phyloP scores from a whole-genome alignment of 176 grass and related monocot species.

The Lolium rigidum region DNA sequence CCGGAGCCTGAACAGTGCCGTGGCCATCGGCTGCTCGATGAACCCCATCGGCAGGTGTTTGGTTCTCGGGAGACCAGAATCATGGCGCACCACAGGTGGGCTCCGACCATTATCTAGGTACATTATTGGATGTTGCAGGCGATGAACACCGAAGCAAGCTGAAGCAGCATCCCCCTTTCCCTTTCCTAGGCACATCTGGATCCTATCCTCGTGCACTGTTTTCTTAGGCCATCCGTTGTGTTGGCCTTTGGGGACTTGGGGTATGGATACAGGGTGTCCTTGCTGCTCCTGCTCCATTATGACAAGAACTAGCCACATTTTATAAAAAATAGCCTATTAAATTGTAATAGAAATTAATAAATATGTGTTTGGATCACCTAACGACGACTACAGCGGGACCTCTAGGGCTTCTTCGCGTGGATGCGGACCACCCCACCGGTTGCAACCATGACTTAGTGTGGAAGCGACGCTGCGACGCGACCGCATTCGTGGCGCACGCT shows the following conservation, averaged over 20 bases:
- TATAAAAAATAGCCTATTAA: too few relatives aligned
- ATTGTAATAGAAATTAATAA: too few relatives aligned
- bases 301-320: background rate
- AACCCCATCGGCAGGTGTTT: constrained; percentile 26
- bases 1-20: constrained; percentile 18
- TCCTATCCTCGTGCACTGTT: constrained; percentile 7
- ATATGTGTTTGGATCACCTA: too few relatives aligned
- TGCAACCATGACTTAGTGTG: too few relatives aligned
- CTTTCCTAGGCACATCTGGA: constrained; percentile 18
- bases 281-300: background rate
- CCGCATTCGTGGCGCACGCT: too few relatives aligned
- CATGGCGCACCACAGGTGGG: constrained; percentile 35
- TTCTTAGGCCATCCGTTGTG: background rate
- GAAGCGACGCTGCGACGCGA: too few relatives aligned
- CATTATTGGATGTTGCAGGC: constrained; percentile 36
- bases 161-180: constrained; percentile 37
- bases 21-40: background rate
- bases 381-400: too few relatives aligned
- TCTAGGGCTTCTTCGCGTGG: too few relatives aligned
- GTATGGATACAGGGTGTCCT: background rate
- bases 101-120: constrained; percentile 8
- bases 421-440: too few relatives aligned
- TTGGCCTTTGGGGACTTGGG: background rate
- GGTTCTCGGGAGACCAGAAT: constrained; percentile 29
- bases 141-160: constrained; percentile 5